phyloP scores from a whole-genome alignment of 495 filamentous ascomycete species.

The Neurospora sp. region DNA sequence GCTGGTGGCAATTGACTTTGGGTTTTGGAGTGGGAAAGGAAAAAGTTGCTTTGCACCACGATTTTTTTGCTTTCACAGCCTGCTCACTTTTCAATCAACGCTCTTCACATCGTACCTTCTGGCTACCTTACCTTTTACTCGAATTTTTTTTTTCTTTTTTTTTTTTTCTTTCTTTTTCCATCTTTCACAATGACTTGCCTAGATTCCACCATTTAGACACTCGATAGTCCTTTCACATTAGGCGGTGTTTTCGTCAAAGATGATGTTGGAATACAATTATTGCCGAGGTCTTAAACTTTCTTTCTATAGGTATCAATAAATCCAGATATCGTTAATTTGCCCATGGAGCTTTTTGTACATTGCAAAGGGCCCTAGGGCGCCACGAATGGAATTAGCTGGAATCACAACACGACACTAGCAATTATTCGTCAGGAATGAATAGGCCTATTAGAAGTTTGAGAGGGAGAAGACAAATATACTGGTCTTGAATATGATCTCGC shows the following conservation, averaged over 20 bases:
- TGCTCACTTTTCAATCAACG: not conserved
- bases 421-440: no score
- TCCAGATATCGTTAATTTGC: not conserved
- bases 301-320: not conserved
- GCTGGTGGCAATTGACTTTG: no score
- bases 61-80: not conserved
- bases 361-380: not conserved
- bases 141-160: not conserved
- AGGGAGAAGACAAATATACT: no score
- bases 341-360: not conserved
- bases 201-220: no score
- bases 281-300: not conserved
- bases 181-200: no score
- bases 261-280: not conserved
- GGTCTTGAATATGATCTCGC: no score
- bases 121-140: not conserved
- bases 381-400: no score
- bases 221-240: not conserved
- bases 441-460: no score
- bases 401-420: no score
- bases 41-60: not conserved
- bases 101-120: not conserved
- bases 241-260: not conserved
- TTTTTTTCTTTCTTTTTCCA: no score
- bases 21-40: no score